phyloP scores from a whole-genome alignment of 345 rosid species.

The Physaria fendleri region DNA sequence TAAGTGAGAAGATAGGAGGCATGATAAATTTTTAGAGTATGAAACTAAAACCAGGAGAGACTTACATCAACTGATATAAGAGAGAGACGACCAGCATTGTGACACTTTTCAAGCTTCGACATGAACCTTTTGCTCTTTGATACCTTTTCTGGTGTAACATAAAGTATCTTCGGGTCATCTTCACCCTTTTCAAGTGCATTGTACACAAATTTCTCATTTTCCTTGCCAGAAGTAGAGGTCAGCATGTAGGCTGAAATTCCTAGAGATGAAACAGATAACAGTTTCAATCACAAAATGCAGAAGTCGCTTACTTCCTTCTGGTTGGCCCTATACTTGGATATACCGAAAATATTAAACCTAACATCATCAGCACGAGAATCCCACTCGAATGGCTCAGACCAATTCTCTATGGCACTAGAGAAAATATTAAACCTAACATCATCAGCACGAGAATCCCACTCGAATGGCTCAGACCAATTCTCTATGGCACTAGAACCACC shows the following conservation, averaged over 20 bases:
- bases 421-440: conserved; percentile 67
- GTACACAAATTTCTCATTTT: conserved; percentile 80
- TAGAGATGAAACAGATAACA: conserved; percentile 25
- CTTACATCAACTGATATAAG: conserved; percentile 87
- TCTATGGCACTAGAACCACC: conserved; percentile 30
- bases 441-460: conserved; percentile 84
- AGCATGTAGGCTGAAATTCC: conserved; percentile 82
- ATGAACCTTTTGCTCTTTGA: conserved; percentile 97
- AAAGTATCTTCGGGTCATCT: conserved; percentile 68
- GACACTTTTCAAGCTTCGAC: conserved; percentile 97
- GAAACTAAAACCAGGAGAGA: conserved; percentile 2
- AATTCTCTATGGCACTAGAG: conserved; percentile 36
- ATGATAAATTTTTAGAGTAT: neutral
- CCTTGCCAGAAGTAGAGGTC: conserved; percentile 83
- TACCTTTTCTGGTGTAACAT: conserved; percentile 92
- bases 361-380: conserved; percentile 71
- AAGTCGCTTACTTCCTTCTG: conserved; percentile 61
- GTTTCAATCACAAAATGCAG: neutral
- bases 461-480: conserved; percentile 65
- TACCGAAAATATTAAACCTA: conserved; percentile 77
- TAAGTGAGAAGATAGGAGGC: neutral
- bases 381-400: conserved; percentile 78
- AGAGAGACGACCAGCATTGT: conserved; percentile 63
- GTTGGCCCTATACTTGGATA: conserved; percentile 69
- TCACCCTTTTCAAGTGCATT: conserved; percentile 91